phyloP scores from a whole-genome alignment of 495 filamentous ascomycete genomes.

The Penicillium nucicola region DNA sequence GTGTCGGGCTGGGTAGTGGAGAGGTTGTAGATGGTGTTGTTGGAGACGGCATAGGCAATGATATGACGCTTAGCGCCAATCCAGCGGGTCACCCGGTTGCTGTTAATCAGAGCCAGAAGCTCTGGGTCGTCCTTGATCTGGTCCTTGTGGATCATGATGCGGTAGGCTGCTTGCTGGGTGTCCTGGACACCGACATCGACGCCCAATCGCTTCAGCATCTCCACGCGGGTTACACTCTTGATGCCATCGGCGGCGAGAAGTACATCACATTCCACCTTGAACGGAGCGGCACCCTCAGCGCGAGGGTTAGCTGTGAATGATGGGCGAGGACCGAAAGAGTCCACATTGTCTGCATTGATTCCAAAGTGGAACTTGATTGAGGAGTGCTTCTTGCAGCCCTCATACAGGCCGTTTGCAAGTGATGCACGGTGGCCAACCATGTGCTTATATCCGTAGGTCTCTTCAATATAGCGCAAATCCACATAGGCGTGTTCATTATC shows the following conservation, averaged over 20 bases:
- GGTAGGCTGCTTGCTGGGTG: slow-evolving; percentile 77
- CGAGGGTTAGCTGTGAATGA: slow-evolving; percentile 56
- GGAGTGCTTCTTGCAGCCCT: slow-evolving; percentile 60
- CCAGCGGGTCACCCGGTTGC: slow-evolving; percentile 70
- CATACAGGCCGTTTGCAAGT: slow-evolving; percentile 65
- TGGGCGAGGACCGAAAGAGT: slow-evolving; percentile 52
- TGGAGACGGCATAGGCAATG: slow-evolving; percentile 76
- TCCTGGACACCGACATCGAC: slow-evolving; percentile 59
- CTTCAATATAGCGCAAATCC: slow-evolving; percentile 60
- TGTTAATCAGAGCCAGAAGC: slow-evolving; percentile 63
- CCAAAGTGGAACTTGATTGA: slow-evolving; percentile 70
- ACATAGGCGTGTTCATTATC: slow-evolving; percentile 68
- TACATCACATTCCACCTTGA: slow-evolving; percentile 60
- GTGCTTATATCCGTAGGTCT: slow-evolving; percentile 69
- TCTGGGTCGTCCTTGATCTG: slow-evolving; percentile 66
- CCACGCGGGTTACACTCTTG: slow-evolving; percentile 60
- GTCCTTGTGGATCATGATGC: slow-evolving; percentile 72
- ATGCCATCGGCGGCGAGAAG: slow-evolving; percentile 73
- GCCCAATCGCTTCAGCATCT: slow-evolving; percentile 57
- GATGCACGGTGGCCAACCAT: slow-evolving; percentile 76
- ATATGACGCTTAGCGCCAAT: slow-evolving; percentile 76
- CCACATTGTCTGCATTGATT: slow-evolving; percentile 49
- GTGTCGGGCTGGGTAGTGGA: slow-evolving; percentile 71
- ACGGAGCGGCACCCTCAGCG: slow-evolving; percentile 44
- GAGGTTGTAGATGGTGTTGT: slow-evolving; percentile 76